Evolutionary conservation across 2,329 filamentous ascomycete species (phyloP), one percentile per base, ranked within the genome.

Genomic region (Fusarium globosum): DNA sequence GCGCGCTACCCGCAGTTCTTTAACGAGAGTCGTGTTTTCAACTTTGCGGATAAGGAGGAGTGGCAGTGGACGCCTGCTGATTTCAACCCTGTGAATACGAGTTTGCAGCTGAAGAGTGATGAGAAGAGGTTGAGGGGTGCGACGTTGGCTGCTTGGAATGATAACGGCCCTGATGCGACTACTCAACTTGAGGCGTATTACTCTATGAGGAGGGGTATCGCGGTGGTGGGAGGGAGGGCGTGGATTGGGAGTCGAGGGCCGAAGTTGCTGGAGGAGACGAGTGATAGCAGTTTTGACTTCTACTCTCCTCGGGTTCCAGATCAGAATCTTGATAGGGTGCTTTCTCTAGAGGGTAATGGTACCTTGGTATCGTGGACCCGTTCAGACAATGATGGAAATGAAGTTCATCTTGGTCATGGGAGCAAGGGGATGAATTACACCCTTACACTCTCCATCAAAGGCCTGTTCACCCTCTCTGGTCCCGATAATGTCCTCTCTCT

Each of bases 391-490:
- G 48, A 52, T 8, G 23, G 4, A 1, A 20, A 56, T 4, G 16
- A 46, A 18, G 43, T 66, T 3, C 12, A 8, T 3, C 66, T 70
- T 11, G 60, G 53, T 0, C 23, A 61, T 0, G 66, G 66, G 2
- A 70, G 68, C 11, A 70, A 70, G 13, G 68, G 68, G 3, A 66
- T 70, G 66, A 70, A 70, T 23, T 61, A 70, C 7, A 70, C 60
- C 2, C 35, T 70, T 1, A 28, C 53, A 4, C 33, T 70, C 18
- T 46, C 53, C 7, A 9, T 70, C 4, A 38, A 21, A 6, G 33
- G 48, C 2, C 60, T 60, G 0, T 70, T 70, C n/a, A 56, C 14
- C 5, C 43, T 70, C 1, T 42, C 60, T 1, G 42, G 68, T 0
- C 66, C 48, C 1, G 68, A 70, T 1, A 61, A 66, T 12, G 38